A percentile compares a stretch with the other conserved stretches of the same genome.
These are phyloP conservation scores for Pichia sp. DNA, from an alignment of 1,139 yeast species.

Conservation along the genomic window DNA sequence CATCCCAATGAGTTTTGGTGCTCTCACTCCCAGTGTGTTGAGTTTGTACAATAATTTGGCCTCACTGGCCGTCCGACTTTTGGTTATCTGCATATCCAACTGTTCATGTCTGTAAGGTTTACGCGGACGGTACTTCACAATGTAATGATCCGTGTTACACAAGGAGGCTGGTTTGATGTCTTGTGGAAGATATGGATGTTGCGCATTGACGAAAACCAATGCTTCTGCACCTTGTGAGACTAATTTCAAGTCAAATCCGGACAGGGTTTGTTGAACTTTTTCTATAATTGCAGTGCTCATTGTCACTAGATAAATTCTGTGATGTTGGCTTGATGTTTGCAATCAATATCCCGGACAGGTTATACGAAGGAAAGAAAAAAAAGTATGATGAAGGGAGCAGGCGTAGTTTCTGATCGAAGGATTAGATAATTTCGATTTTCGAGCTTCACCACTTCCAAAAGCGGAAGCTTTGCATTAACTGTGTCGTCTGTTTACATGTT, in stretches of 20 bases:
- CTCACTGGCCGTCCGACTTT: slow-evolving; percentile 77
- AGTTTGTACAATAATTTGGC: slow-evolving; percentile 68
- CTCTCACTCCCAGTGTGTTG: slow-evolving; percentile 45
- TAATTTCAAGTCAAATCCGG: slow-evolving; percentile 42
- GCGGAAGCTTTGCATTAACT: too few relatives aligned
- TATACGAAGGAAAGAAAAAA: too few relatives aligned
- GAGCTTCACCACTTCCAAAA: too few relatives aligned
- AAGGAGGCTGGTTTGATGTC: slow-evolving; percentile 20
- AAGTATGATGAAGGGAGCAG: too few relatives aligned
- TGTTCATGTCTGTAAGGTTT: slow-evolving; percentile 85
- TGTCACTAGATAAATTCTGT: too few relatives aligned
- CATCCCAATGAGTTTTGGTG: slow-evolving; percentile 64
- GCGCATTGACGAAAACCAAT: slow-evolving; percentile 54
- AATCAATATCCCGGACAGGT: too few relatives aligned
- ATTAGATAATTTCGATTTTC: too few relatives aligned
- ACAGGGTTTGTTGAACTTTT: slow-evolving; percentile 37
- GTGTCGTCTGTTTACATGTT: too few relatives aligned
- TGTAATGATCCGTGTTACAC: slow-evolving; percentile 33
- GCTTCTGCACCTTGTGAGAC: slow-evolving; percentile 98
- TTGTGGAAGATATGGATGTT: slow-evolving; percentile 59
- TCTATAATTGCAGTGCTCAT: slow-evolving; percentile 40
- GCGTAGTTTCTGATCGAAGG: too few relatives aligned
- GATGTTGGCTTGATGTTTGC: too few relatives aligned
- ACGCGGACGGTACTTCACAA: slow-evolving; percentile 81
- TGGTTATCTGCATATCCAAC: slow-evolving; percentile 70